These are phyloP conservation scores for Wickerhamiella slavikovae DNA, from an alignment of 805 yeast species.

Conservation along the genomic window DNA sequence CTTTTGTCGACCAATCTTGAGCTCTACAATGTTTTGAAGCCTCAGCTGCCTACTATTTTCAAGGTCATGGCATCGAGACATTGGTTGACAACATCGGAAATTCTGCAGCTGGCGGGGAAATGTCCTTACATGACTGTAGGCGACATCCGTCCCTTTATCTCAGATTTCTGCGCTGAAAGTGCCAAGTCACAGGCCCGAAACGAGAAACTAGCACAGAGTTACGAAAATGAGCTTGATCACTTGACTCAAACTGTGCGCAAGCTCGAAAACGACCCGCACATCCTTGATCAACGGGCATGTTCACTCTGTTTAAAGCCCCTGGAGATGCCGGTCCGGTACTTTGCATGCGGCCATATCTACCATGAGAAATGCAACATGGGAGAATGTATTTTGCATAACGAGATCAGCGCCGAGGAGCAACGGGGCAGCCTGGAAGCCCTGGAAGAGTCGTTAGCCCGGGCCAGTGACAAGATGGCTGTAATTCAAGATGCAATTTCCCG, in stretches of 20 bases:
- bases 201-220: slow-evolving; percentile 41
- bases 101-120: slow-evolving; percentile 45
- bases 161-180: too few relatives aligned
- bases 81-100: slow-evolving; percentile 51
- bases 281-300: slow-evolving; percentile 45
- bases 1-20: not conserved
- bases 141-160: slow-evolving; percentile 44
- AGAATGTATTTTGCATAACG: too few relatives aligned
- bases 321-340: slow-evolving; percentile 65
- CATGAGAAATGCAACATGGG: slow-evolving; percentile 55
- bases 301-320: slow-evolving; percentile 40
- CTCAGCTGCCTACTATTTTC: slow-evolving; percentile 30
- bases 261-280: slow-evolving; percentile 26
- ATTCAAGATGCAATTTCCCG: slow-evolving; percentile 69
- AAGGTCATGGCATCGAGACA: slow-evolving; percentile 29
- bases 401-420: too few relatives aligned
- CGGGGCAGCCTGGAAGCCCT: too few relatives aligned
- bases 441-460: slow-evolving; percentile 29
- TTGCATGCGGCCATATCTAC: slow-evolving; percentile 69
- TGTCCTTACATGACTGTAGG: slow-evolving; percentile 52
- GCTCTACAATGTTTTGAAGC: slow-evolving; percentile 31
- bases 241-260: slow-evolving; percentile 33
- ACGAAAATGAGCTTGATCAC: slow-evolving; percentile 41
- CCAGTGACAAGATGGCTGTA: slow-evolving; percentile 46
- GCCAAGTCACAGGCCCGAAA: slow-evolving; percentile 40